A percentile compares a stretch with the other conserved stretches of the same genome.
phyloP scores from a whole-genome alignment of 2,329 filamentous ascomycete genomes.

The Ophiostoma quercus region DNA sequence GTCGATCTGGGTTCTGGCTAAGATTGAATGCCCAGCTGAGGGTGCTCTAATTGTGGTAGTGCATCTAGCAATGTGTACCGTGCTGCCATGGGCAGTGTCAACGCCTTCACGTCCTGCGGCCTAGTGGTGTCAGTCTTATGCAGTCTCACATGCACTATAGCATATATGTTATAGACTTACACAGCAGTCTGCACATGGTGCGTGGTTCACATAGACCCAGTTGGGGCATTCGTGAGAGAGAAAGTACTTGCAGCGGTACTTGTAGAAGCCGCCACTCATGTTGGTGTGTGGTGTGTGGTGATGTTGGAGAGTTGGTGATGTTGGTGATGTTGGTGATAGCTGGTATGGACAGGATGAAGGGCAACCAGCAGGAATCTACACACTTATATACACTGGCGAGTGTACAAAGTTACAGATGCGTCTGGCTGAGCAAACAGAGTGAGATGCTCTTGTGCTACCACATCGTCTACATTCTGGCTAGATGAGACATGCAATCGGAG shows the following conservation, averaged over 20 bases:
- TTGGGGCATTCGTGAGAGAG: constrained; percentile 44
- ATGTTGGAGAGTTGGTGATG: not conserved
- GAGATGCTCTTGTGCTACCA: not conserved
- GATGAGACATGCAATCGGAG: not conserved
- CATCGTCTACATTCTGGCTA: not conserved
- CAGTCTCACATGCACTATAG: not conserved
- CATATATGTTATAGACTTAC: constrained; percentile 33
- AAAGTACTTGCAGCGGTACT: constrained; percentile 50
- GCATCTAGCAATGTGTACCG: not conserved
- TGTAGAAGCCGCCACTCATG: constrained; percentile 41
- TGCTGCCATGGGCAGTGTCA: not conserved
- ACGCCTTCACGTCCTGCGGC: not conserved
- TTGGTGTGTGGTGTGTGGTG: not conserved
- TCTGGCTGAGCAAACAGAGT: not conserved
- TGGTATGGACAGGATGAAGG: not conserved
- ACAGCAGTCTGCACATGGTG: constrained; percentile 43
- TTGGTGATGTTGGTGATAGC: not conserved
- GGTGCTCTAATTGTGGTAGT: not conserved
- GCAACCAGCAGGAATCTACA: not conserved
- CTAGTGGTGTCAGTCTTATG: not conserved
- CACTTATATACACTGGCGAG: not conserved
- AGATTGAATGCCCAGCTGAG: not conserved
- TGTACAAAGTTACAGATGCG: not conserved
- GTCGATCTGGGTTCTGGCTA: not conserved
- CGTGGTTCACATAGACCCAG: constrained; percentile 47